Percentiles rank a stretch among this genome's conserved stretches.
Evolutionary conservation across 139 green algal genomes (phyloP).

Genomic region (Astrephomene gubernaculifera): DNA sequence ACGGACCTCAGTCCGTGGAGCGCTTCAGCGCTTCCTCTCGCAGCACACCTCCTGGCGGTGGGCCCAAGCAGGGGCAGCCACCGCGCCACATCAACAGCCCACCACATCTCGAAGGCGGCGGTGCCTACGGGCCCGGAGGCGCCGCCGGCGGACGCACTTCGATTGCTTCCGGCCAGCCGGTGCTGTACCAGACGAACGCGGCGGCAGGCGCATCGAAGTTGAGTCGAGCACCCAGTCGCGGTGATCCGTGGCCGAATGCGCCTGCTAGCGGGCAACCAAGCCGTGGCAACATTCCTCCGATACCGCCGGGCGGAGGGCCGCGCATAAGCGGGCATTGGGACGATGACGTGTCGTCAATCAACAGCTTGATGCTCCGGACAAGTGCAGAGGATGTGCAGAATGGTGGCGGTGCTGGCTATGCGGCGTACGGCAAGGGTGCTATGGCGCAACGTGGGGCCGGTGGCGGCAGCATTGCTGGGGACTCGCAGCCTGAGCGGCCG

Average conservation of each 20-base stretch:
- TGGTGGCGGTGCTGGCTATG: neutral
- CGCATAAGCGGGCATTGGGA: constrained; percentile 39
- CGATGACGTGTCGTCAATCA: neutral
- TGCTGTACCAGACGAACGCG: constrained; percentile 55
- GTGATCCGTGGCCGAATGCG: constrained; percentile 37
- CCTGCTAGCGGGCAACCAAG: neutral
- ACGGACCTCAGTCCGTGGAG: too few species aligned
- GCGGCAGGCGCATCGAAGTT: constrained; percentile 19
- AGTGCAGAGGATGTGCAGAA: constrained; percentile 8
- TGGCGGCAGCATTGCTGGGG: neutral
- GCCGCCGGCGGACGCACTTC: neutral
- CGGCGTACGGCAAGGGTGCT: neutral
- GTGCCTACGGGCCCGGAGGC: neutral
- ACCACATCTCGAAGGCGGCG: constrained; percentile 12
- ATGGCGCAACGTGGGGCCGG: neutral
- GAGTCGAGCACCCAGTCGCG: constrained; percentile 45
- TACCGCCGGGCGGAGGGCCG: constrained; percentile 8
- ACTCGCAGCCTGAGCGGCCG: constrained; percentile 19
- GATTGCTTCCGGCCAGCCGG: constrained; percentile 30
- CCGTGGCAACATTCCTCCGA: constrained; percentile 9
- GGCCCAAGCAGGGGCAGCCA: constrained; percentile 29
- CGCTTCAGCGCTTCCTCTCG: constrained; percentile 19
- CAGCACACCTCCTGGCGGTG: constrained; percentile 14
- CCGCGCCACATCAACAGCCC: constrained; percentile 14
- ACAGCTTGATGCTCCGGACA: neutral